Evolutionary conservation across 2,329 filamentous ascomycete genomes (phyloP).

Genomic region (Trichophyton mentagrophytes): DNA sequence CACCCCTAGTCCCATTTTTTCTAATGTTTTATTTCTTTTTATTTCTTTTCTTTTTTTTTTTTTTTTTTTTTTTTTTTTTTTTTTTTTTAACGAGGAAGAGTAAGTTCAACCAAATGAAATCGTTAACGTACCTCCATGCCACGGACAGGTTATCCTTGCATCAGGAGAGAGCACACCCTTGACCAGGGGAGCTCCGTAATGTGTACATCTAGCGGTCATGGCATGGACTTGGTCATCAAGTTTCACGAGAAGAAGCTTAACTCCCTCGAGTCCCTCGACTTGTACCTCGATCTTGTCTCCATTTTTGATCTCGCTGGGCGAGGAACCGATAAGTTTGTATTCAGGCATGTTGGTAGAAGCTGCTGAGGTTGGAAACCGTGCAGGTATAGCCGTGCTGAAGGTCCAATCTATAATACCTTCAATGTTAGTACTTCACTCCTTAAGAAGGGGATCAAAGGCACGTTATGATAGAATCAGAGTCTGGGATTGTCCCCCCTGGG

Average conservation of each 20-base stretch:
- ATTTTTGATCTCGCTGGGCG: slow-evolving; percentile 59
- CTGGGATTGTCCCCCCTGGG: not conserved
- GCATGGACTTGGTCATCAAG: slow-evolving; percentile 64
- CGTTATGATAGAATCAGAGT: not conserved
- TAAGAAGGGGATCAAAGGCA: not conserved
- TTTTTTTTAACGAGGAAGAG: not conserved
- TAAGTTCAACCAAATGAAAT: not conserved
- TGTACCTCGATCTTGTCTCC: slow-evolving; percentile 81
- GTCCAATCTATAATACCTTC: too few species aligned
- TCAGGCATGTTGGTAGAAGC: slow-evolving; percentile 17
- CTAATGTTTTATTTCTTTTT: too few species aligned
- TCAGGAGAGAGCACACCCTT: slow-evolving; percentile 73
- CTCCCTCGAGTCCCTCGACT: slow-evolving; percentile 75
- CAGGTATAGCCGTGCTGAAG: not conserved
- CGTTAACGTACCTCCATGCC: slow-evolving; percentile 69
- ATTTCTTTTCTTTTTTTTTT: too few species aligned
- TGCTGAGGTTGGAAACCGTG: not conserved
- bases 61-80: not conserved
- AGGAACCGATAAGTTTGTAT: slow-evolving; percentile 57
- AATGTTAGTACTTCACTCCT: not conserved
- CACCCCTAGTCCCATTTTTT: too few species aligned
- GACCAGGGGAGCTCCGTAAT: slow-evolving; percentile 82
- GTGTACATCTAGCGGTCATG: slow-evolving; percentile 68
- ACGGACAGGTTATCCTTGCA: slow-evolving; percentile 81
- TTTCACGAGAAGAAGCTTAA: slow-evolving; percentile 78